A percentile compares a stretch with the other conserved stretches of the same genome.
These are phyloP conservation scores for Euclidium syriacum DNA, from an alignment of 345 rosid species.

Conservation along the genomic window DNA sequence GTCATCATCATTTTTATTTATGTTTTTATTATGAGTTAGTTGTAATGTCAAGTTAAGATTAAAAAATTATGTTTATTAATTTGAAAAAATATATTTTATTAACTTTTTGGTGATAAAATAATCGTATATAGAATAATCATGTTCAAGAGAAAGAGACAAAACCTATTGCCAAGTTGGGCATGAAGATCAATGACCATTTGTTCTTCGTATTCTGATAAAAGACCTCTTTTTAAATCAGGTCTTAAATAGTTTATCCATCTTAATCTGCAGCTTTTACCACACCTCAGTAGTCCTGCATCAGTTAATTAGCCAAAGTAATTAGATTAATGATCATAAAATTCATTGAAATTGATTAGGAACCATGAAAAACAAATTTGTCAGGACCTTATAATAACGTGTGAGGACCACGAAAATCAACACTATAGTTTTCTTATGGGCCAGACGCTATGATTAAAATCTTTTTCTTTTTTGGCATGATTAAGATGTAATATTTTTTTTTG, in stretches of 20 bases:
- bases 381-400: conserved; percentile 10
- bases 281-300: conserved; percentile 73
- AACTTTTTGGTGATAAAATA: neutral
- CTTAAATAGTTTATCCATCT: conserved; percentile 93
- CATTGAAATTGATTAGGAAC: neutral
- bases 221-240: conserved; percentile 95
- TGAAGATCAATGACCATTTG: conserved; percentile 87
- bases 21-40: conserved; percentile 6
- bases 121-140: neutral
- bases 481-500: neutral
- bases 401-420: conserved; percentile 21
- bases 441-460: conserved; percentile 6
- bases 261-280: conserved; percentile 95
- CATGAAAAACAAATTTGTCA: neutral
- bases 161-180: conserved; percentile 97
- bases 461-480: too few species aligned
- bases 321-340: neutral
- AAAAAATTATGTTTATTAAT: neutral
- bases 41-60: conserved; percentile 17
- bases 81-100: neutral
- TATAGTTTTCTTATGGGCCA: neutral
- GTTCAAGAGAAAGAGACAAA: neutral
- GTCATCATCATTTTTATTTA: neutral
- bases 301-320: neutral
- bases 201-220: conserved; percentile 80